Base-by-base conservation (phyloP, 331 rosid species). In the Cydonia oblonga region DNA sequence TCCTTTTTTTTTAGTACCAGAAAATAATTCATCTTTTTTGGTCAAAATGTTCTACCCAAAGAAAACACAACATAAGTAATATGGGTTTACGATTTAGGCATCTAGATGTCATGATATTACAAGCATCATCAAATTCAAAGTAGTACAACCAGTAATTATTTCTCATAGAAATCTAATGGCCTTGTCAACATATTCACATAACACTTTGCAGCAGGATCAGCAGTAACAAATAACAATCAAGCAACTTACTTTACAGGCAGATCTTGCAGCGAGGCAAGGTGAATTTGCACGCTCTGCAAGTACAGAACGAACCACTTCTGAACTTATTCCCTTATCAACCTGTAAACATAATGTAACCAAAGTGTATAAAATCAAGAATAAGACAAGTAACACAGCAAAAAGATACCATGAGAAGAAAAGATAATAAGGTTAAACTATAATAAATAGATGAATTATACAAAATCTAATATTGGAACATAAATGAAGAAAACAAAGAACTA, bases 261-360 rank as follows among this genome's bases (percentile, higher is more conserved):
- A 86, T 78, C 84, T 89, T 49, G 95, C 93, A 16, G 96, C 95
- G 9, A 93, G 90, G 76, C 84, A 79, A 32, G 95, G 98, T 51
- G 77, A 82, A 61, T 87, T 89, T 56, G 97, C 92, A 60, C 95
- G 87, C 82, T 93, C 97, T 28, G 78, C 77, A 62, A 89, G 97
- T 60, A 90, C 71, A 13, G 98, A 87, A 71, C 89, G 96, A 69
- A 93, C 97, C 49, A 93, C 78, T 85, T 90, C 98, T 76, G 88
- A 64, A 76, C 68, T 87, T 71, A 86, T 83, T 69, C 87, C 96
- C 90, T 85, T 87, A 81, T 93, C 97, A 66, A 93, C 88, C 98
- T 93, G 86, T 81, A 75, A 74, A 63, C 61, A 81, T 51, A 77
- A 69, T 74, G 42, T 38, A 38, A 53, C 7, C 29, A 49, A 64